Evolutionary conservation across 768 basidiomycete species (phyloP).

Genomic region (Kwoniella sp.): DNA sequence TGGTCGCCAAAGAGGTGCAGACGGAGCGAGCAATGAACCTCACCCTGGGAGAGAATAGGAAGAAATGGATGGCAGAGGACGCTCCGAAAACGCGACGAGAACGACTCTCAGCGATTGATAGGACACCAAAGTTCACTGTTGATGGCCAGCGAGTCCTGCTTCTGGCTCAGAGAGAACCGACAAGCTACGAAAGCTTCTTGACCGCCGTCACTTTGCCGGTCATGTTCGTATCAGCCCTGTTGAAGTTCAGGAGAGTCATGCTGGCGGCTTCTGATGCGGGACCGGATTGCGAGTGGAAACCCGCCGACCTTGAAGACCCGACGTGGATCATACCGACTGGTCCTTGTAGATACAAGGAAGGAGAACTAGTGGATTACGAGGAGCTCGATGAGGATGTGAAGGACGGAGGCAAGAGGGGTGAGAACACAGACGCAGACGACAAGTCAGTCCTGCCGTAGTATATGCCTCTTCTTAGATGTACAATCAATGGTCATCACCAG

Average conservation of each 20-base stretch:
- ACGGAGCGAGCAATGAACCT: neutral
- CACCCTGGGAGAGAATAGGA: neutral
- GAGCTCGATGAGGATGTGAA: slow-evolving; percentile 4
- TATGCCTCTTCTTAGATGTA: neutral
- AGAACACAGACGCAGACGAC: neutral
- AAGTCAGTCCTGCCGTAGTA: neutral
- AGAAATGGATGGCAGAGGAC: neutral
- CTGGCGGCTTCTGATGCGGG: neutral
- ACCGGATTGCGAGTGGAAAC: neutral
- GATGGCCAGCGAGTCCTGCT: neutral
- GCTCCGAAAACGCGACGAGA: neutral
- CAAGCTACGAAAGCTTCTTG: neutral
- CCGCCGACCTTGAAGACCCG: neutral
- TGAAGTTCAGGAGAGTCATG: neutral
- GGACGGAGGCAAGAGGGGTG: neutral
- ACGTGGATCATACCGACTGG: slow-evolving; percentile 5
- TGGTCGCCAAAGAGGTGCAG: neutral
- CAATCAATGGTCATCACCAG: too few species aligned
- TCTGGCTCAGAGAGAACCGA: neutral
- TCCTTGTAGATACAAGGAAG: neutral
- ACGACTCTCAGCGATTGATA: neutral
- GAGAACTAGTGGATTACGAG: neutral
- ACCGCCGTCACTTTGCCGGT: neutral
- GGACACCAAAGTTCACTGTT: neutral
- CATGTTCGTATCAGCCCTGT: neutral